Conservation (phyloP, 768 basidiomycete species). For the Phallus indusiatus region DNA sequence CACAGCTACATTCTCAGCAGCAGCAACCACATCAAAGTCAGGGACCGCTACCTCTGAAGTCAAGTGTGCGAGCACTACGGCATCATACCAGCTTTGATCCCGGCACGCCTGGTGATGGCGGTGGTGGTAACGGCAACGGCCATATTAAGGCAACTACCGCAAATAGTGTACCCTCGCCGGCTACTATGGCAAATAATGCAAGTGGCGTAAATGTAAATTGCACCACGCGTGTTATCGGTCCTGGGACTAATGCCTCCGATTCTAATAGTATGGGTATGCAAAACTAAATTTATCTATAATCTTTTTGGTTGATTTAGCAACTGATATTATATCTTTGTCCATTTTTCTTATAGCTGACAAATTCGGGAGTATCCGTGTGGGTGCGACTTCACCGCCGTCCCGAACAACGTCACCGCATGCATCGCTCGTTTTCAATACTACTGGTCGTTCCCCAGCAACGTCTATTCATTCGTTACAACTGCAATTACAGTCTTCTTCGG, state of each 20-base stretch:
- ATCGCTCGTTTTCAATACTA: background rate
- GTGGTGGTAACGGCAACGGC: background rate
- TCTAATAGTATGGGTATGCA: background rate
- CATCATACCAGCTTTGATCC: constrained; percentile 3
- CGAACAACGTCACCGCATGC: background rate
- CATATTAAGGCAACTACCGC: background rate
- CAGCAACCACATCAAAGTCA: background rate
- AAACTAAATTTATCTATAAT: background rate
- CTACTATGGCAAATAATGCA: background rate
- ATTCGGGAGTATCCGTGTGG: background rate
- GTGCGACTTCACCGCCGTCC: background rate
- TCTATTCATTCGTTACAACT: background rate
- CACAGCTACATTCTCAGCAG: background rate
- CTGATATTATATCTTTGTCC: too few species aligned
- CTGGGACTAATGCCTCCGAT: background rate
- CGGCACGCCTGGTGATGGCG: background rate
- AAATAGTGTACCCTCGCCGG: background rate
- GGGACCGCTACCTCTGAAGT: background rate
- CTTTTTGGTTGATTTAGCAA: background rate
- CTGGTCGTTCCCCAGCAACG: background rate
- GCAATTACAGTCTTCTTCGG: background rate
- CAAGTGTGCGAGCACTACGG: background rate
- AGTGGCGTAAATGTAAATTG: too few species aligned
- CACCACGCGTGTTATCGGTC: background rate
- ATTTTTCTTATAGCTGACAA: background rate